Evolutionary conservation across 495 filamentous ascomycete genomes (phyloP), one percentile per base, ranked within the genome.

Genomic region (Daldinia concentrica): DNA sequence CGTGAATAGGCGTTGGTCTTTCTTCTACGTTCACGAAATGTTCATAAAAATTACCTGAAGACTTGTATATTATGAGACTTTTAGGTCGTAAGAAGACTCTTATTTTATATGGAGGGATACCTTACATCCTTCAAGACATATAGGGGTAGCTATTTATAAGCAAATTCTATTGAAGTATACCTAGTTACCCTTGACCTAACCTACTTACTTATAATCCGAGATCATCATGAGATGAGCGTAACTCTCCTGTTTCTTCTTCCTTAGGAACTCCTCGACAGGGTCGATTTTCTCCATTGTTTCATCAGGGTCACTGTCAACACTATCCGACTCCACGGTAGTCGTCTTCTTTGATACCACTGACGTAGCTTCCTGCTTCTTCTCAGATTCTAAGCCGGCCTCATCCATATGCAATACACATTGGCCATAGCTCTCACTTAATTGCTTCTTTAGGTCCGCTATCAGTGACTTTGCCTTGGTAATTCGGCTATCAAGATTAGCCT

Each of bases 201-300:
- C 12, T 51, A 51, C 6, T 14, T 14, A 14, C 4, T 41, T 54
- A 17, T 54, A 36, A 12, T 68, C 64, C 14, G 2, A 68, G 39
- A 68, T 39, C 71, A 73, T 73, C 71, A 73, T 73, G 17, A 73
- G 45, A 30, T 73, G 65, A 32, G 71, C 71, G 37, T 73, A 24
- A 4, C 4, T 36, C 58, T 73, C 71, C 34, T 36, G 22, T 36
- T 36, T 64, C 66, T 73, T 73, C 57, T 58, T 73, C 32, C 19
- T 52, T 5, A 73, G 34, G 48, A 73, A 73, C 27, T 62, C 56
- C 30, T 41, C 12, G 4, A 32, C 56, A 7, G 65, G 41, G 24
- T 73, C 52, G 3, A 52, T 24, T 11, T n/a, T 8, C 3, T 52
- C 60, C 41, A 12, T 17, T 43, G 15, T 12, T 2, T 50, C 41